Evolutionary conservation across 805 yeast species (phyloP).

Genomic region (Nakazawaea ernobii): DNA sequence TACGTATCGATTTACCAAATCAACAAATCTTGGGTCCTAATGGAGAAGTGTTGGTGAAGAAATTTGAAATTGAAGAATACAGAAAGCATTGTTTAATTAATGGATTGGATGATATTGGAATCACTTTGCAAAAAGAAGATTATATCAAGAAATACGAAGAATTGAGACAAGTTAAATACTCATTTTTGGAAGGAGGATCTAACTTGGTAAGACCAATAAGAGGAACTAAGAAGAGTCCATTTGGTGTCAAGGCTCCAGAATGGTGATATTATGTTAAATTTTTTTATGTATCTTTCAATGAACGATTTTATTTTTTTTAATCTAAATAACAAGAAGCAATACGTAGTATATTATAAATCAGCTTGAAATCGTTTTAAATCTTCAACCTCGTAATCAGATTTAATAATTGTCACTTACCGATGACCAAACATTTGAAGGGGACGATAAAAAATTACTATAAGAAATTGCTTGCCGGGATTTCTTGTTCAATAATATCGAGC

Average conservation of each 20-base stretch:
- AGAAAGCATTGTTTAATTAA: slow-evolving; percentile 92
- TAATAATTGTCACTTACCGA: too few relatives aligned
- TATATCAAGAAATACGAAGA: slow-evolving; percentile 70
- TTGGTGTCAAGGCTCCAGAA: slow-evolving; percentile 66
- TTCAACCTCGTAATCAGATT: too few relatives aligned
- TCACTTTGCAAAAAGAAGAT: slow-evolving; percentile 86
- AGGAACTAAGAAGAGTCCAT: slow-evolving; percentile 64
- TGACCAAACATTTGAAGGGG: too few relatives aligned
- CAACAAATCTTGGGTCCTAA: slow-evolving; percentile 68
- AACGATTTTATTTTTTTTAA: too few relatives aligned
- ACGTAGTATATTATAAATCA: too few relatives aligned
- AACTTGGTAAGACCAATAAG: slow-evolving; percentile 54
- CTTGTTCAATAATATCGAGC: too few relatives aligned
- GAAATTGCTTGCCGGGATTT: too few relatives aligned
- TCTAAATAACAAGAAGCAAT: too few relatives aligned
- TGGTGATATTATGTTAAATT: slow-evolving; percentile 39
- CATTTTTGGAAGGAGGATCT: slow-evolving; percentile 91
- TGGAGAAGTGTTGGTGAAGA: slow-evolving; percentile 70
- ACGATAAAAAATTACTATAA: too few relatives aligned
- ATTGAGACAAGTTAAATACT: slow-evolving; percentile 69
- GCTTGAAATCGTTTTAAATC: too few relatives aligned
- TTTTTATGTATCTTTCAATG: too few relatives aligned
- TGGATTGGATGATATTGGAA: slow-evolving; percentile 95
- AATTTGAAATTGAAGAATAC: slow-evolving; percentile 84
- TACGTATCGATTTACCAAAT: slow-evolving; percentile 80